These are phyloP conservation scores for Blastobotrys petasosporus DNA, from an alignment of 1,139 yeast genomes.

Conservation along the genomic window DNA sequence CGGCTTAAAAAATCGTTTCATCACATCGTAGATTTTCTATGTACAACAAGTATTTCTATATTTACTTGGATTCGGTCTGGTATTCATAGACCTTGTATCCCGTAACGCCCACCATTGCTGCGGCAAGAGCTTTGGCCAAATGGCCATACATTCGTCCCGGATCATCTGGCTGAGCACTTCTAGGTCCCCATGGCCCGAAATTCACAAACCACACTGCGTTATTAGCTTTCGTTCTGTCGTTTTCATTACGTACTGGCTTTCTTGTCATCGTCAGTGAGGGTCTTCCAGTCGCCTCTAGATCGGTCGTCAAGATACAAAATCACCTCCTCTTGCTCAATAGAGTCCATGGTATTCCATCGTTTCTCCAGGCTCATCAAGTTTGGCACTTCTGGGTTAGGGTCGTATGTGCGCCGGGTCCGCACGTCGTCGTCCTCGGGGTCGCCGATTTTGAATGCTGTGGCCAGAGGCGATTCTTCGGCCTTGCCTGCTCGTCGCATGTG, in stretches of 20 bases:
- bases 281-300: constrained; percentile 40
- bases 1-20: no score
- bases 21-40: not conserved
- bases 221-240: no score
- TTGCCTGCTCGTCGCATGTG: constrained; percentile 7
- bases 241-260: constrained; percentile 35
- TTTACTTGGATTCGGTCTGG: not conserved
- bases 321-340: constrained; percentile 40
- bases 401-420: constrained; percentile 14
- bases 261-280: constrained; percentile 34
- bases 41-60: not conserved
- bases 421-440: constrained; percentile 31
- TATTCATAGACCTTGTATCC: constrained; percentile 25
- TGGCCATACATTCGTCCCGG: constrained; percentile 27
- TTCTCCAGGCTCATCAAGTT: constrained; percentile 26
- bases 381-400: constrained; percentile 27
- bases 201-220: constrained; percentile 29
- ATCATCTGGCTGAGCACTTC: constrained; percentile 23
- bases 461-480: constrained; percentile 21
- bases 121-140: constrained; percentile 24
- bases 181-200: constrained; percentile 39
- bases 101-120: constrained; percentile 24
- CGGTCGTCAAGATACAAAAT: constrained; percentile 40
- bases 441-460: constrained; percentile 28
- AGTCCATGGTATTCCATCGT: constrained; percentile 38